Conservation (phyloP, 176 grass and related monocot genomes). For the Secale cereale region DNA sequence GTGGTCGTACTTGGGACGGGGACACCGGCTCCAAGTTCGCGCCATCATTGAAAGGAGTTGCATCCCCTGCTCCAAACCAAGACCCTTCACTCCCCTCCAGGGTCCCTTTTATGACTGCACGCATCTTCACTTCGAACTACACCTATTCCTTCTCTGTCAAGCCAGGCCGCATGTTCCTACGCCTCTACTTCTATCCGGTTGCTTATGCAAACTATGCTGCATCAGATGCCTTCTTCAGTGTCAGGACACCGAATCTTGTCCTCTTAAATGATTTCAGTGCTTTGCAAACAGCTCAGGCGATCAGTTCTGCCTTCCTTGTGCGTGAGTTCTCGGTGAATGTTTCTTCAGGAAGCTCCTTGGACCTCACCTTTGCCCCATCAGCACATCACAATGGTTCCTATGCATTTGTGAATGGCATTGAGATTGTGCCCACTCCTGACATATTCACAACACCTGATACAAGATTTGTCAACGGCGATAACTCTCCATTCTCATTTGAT, state of each 20-base stretch:
- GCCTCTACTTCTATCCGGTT: slow-evolving; percentile 70
- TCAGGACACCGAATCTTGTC: slow-evolving; percentile 4
- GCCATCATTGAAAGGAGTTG: slow-evolving; percentile 20
- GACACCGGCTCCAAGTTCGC: slow-evolving; percentile 52
- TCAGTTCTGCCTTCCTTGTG: not conserved
- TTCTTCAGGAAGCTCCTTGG: slow-evolving; percentile 22
- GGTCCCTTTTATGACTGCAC: slow-evolving; percentile 30
- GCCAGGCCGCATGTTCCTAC: slow-evolving; percentile 52
- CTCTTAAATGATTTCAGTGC: slow-evolving; percentile 62
- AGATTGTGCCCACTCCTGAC: slow-evolving; percentile 54
- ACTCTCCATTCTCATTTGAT: not conserved
- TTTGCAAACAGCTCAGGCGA: slow-evolving; percentile 19
- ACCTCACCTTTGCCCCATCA: slow-evolving; percentile 56
- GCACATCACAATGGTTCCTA: slow-evolving; percentile 25
- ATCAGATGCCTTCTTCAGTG: slow-evolving; percentile 42
- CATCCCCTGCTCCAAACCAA: not conserved
- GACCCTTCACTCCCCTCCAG: slow-evolving; percentile 16
- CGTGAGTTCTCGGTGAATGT: slow-evolving; percentile 62
- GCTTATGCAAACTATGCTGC: slow-evolving; percentile 20
- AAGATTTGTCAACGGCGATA: not conserved
- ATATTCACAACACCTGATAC: slow-evolving; percentile 27
- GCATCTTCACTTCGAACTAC: slow-evolving; percentile 54
- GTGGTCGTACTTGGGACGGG: slow-evolving; percentile 30
- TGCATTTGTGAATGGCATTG: slow-evolving; percentile 78
- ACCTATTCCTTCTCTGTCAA: slow-evolving; percentile 60